phyloP scores from a whole-genome alignment of 2,329 filamentous ascomycete species.

The Sclerotinia spermophila region DNA sequence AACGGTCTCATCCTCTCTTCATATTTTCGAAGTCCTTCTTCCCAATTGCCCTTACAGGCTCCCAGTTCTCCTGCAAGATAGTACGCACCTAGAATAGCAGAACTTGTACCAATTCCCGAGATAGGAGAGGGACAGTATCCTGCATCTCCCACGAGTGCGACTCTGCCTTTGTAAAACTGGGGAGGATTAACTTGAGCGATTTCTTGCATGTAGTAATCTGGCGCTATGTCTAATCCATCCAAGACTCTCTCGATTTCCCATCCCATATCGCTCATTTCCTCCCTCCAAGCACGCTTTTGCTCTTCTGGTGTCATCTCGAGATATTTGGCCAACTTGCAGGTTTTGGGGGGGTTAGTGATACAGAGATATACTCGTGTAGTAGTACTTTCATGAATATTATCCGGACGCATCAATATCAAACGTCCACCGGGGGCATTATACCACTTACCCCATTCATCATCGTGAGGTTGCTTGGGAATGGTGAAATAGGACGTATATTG shows the following conservation, averaged over 20 bases:
- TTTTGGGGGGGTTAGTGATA: not conserved
- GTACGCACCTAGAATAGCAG: constrained; percentile 44
- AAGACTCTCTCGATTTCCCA: constrained; percentile 43
- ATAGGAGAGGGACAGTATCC: constrained; percentile 39
- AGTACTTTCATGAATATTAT: not conserved
- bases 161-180: constrained; percentile 40
- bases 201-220: constrained; percentile 42
- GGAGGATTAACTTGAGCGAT: constrained; percentile 42
- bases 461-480: constrained; percentile 38
- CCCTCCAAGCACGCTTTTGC: not conserved
- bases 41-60: constrained; percentile 5
- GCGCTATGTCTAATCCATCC: constrained; percentile 36
- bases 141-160: constrained; percentile 53
- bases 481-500: constrained; percentile 44
- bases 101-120: constrained; percentile 43
- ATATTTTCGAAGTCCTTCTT: not conserved
- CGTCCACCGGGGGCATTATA: constrained; percentile 3
- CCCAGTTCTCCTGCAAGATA: constrained; percentile 46
- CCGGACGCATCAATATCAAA: not conserved
- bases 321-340: not conserved
- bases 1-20: constrained; percentile 7
- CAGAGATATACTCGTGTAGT: constrained; percentile 1
- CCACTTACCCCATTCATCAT: constrained; percentile 8
- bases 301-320: not conserved
- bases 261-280: constrained; percentile 29